Evolutionary conservation across 208 protist genomes (phyloP), one percentile per base, ranked within the genome.

Genomic region (Crithidia expoeki): DNA sequence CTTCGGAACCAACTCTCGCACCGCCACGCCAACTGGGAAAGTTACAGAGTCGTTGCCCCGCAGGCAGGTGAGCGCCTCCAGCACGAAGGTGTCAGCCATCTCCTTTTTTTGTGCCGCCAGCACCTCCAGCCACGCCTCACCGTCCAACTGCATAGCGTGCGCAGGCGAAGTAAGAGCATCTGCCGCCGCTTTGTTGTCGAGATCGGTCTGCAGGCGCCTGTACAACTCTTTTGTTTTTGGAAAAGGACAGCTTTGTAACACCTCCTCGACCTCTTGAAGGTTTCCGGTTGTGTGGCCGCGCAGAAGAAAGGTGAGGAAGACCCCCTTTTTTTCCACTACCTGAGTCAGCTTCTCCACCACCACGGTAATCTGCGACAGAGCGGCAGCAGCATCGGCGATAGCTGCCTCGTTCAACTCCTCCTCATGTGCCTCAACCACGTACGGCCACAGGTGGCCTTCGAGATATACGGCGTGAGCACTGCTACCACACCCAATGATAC

Each of bases 51-150:
- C 12, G 23, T 38, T 42, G 17, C 16, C 49, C 21, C 65, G 64
- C 50, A 77, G 50, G 58, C 72, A 72, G 30, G 34, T 30, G 21
- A 77, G 59, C 40, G 51, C 42, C 36, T 77, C 72, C 40, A 62
- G 14, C 47, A 25, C 58, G 62, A 77, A 77, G 9, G 72, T 72
- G 27, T 77, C 64, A 14, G 27, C 7, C 10, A 77, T 25, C 56
- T 27, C 32, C 11, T 44, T 57, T 25, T 38, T 32, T 49, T 68
- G 60, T 25, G 42, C 32, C 19, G n/a, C 23, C 46, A 69, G 0
- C 59, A 65, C 53, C 53, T 74, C 50, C 38, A 34, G n/a, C 66
- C 66, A 73, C 30, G 33, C 61, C 16, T 61, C 56, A 21, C 66
- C 74, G 16, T 55, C 52, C 11, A 72, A 46, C 32, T 58, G 25